A percentile compares a stretch with the other conserved stretches of the same genome.
phyloP scores from a whole-genome alignment of 495 filamentous ascomycete species.

The Penicillium waksmanii region DNA sequence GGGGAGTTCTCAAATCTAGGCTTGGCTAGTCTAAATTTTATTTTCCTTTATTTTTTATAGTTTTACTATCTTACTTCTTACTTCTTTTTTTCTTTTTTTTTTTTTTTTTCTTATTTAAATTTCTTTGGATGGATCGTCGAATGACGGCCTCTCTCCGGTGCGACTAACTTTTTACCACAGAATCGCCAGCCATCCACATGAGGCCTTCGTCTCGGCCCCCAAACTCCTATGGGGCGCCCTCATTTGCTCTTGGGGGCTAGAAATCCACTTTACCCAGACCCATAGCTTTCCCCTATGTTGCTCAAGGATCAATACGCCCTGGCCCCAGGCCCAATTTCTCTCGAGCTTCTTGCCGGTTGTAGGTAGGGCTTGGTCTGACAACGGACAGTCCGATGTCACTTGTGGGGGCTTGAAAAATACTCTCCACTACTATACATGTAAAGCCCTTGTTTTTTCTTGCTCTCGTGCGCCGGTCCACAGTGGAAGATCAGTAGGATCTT shows the following conservation, averaged over 20 bases:
- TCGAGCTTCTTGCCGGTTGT: constrained; percentile 16
- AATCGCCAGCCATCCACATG: constrained; percentile 13
- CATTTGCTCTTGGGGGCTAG: constrained; percentile 26
- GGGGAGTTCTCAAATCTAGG: background rate
- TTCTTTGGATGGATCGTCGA: constrained; percentile 12
- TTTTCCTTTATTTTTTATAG: background rate
- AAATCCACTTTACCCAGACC: constrained; percentile 18
- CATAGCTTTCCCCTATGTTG: constrained; percentile 18
- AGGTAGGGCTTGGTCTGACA: constrained; percentile 19
- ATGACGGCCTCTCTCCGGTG: constrained; percentile 13
- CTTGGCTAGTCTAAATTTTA: background rate
- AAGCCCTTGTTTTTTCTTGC: background rate
- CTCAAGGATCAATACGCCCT: constrained; percentile 31
- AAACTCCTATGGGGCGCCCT: constrained; percentile 15
- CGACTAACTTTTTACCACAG: constrained; percentile 18
- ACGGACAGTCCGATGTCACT: constrained; percentile 24
- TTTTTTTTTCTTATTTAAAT: constrained; percentile 4
- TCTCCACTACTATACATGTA: constrained; percentile 1
- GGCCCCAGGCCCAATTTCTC: constrained; percentile 22
- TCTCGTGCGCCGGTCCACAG: constrained; percentile 16
- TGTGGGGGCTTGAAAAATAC: constrained; percentile 23
- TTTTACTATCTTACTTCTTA: background rate
- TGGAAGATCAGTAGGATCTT: constrained; percentile 28
- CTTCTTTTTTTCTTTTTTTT: constrained; percentile 13
- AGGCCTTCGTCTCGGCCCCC: constrained; percentile 28